These are phyloP conservation scores for Glycine latifolia DNA, from an alignment of 306 rosid genomes.

Conservation along the genomic window DNA sequence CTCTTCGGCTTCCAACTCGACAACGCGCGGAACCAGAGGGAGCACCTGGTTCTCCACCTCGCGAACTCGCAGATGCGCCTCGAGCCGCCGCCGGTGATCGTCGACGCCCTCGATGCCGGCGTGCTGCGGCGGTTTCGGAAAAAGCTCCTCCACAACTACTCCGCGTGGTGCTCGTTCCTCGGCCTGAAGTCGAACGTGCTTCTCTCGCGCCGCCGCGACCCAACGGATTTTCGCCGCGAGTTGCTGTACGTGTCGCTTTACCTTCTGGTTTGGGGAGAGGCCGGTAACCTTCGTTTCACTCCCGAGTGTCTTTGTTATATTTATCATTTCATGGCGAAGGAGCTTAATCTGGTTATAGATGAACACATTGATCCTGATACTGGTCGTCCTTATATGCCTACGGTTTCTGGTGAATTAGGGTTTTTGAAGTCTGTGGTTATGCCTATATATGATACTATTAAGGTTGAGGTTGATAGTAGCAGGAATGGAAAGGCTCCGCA, in stretches of 20 bases:
- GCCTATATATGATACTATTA: constrained; percentile 75
- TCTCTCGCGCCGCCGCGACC: constrained; percentile 52
- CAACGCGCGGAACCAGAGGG: constrained; percentile 92
- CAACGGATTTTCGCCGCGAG: constrained; percentile 63
- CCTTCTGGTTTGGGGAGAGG: constrained; percentile 88
- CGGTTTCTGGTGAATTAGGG: constrained; percentile 66
- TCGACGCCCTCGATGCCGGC: constrained; percentile 59
- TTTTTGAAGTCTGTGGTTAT: constrained; percentile 76
- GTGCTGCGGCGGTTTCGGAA: constrained; percentile 66
- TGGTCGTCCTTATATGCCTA: constrained; percentile 68
- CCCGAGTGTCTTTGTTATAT: constrained; percentile 86
- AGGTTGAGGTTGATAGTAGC: constrained; percentile 74
- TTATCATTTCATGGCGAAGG: constrained; percentile 86
- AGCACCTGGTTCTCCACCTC: constrained; percentile 90
- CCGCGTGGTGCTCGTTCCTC: constrained; percentile 80
- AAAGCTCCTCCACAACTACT: constrained; percentile 76
- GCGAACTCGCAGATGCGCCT: constrained; percentile 96
- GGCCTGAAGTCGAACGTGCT: constrained; percentile 64
- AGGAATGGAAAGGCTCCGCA: constrained; percentile 90
- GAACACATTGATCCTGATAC: constrained; percentile 65
- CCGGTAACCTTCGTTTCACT: constrained; percentile 78
- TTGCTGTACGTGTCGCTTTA: constrained; percentile 74
- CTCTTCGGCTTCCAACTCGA: constrained; percentile 81
- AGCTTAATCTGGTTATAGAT: constrained; percentile 69
- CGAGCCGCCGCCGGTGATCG: constrained; percentile 53